A percentile compares a stretch with the other conserved stretches of the same genome.
Conservation (phyloP, 106 monocot genomes). For the Vanilla planifolia region DNA sequence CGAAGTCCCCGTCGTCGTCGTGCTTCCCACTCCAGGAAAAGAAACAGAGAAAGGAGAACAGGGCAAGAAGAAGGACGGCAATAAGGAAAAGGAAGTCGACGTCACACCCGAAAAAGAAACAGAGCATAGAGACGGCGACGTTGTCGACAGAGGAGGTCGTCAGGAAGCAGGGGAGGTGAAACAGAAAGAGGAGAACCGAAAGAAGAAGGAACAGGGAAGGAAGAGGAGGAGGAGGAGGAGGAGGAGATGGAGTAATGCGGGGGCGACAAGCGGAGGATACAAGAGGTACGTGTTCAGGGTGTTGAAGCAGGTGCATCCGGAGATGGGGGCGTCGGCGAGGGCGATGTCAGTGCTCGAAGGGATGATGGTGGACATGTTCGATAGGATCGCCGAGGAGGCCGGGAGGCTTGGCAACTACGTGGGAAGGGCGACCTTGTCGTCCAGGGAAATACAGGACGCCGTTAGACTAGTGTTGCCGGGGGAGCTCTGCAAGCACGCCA, state of each 20-base stretch:
- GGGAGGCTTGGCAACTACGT: slow-evolving; percentile 15
- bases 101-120: no score
- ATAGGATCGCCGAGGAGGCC: slow-evolving; percentile 43
- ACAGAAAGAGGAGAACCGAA: background rate
- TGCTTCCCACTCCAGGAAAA: background rate
- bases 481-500: slow-evolving; percentile 25
- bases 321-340: slow-evolving; percentile 19
- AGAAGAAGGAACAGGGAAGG: background rate
- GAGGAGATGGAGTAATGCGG: background rate
- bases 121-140: no score
- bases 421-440: slow-evolving; percentile 16
- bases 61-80: background rate
- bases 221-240: slow-evolving; percentile 2
- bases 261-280: slow-evolving; percentile 17
- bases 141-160: no score
- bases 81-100: background rate
- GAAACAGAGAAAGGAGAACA: background rate
- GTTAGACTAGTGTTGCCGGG: slow-evolving; percentile 26
- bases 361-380: slow-evolving; percentile 52
- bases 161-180: background rate
- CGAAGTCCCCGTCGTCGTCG: background rate
- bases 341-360: slow-evolving; percentile 40
- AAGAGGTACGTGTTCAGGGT: slow-evolving; percentile 44
- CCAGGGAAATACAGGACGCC: slow-evolving; percentile 25
- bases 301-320: slow-evolving; percentile 52